phyloP scores from a whole-genome alignment of 768 basidiomycete species.

The Mycena floridula region DNA sequence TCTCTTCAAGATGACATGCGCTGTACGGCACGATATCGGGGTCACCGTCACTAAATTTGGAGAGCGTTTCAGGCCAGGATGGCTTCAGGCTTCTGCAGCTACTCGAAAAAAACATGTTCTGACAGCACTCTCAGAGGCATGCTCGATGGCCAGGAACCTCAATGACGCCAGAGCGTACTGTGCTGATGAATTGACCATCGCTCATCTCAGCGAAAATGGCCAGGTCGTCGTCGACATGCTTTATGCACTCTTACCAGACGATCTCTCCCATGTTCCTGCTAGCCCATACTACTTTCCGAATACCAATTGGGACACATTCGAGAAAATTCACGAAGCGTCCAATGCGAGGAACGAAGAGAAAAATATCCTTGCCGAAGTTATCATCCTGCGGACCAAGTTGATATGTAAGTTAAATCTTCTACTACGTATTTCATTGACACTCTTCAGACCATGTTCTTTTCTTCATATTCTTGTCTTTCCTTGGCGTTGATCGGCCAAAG shows the following conservation, averaged over 20 bases:
- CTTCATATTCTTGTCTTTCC: slow-evolving; percentile 2
- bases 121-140: slow-evolving; percentile 7
- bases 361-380: slow-evolving; percentile 4
- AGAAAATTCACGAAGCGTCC: background rate
- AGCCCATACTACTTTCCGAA: slow-evolving; percentile 9
- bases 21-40: slow-evolving; percentile 5
- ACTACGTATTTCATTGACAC: background rate
- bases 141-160: slow-evolving; percentile 10
- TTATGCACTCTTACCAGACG: background rate
- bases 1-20: slow-evolving; percentile 3
- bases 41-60: background rate
- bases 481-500: slow-evolving; percentile 1
- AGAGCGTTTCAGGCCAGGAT: slow-evolving; percentile 4
- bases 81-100: slow-evolving; percentile 3
- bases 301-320: slow-evolving; percentile 7
- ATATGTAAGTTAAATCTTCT: slow-evolving; percentile 10
- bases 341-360: slow-evolving; percentile 6
- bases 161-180: slow-evolving; percentile 11
- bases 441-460: slow-evolving; percentile 2
- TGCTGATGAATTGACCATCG: slow-evolving; percentile 5
- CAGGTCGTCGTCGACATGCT: background rate
- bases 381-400: slow-evolving; percentile 10
- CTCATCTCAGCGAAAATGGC: slow-evolving; percentile 1
- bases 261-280: slow-evolving; percentile 6
- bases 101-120: slow-evolving; percentile 10